Evolutionary conservation across 2,329 filamentous ascomycete species (phyloP), one percentile per base, ranked within the genome.

Genomic region (Scedosporium boydii): DNA sequence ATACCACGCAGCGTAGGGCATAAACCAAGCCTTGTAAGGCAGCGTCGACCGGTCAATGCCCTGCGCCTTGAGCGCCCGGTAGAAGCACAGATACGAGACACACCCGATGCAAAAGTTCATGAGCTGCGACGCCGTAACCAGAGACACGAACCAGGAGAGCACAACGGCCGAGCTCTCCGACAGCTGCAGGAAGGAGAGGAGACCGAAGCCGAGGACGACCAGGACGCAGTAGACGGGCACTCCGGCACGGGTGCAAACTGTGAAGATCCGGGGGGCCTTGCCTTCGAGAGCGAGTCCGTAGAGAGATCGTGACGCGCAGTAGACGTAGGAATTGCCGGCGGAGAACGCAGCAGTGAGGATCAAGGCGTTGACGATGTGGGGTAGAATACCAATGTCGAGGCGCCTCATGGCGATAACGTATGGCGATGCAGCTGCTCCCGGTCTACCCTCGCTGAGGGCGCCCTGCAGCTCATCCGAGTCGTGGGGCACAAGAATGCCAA

Each of bases 151-250:
- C 89, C 89, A 92, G 56, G 80, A 80, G 65, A 93, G 76, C 1
- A 92, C 90, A 29, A 86, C 83, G 3, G 88, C 82, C 0, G 86
- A 81, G 63, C 80, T 79, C 65, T 84, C 81, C 6, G 84, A 87
- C 18, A 93, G 80, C 72, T 92, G 87, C 58, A 93, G 76, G 73
- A 92, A 95, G 2, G 87, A 84, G 10, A 96, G 76, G 6, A 91
- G 77, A 1, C 87, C 83, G 67, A 95, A 85, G 3, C 83, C 71
- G 57, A 91, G 80, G 0, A 89, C 87, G 29, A 87, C 72, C 1
- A 73, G 66, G 46, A 93, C 89, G 69, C 87, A 90, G 73, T 89
- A 91, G 65, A 91, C 81, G 0, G 91, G 91, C 0, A 95, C 87
- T 57, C 89, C 88, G 10, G 76, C 77, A 59, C 75, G 80, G 1